These are phyloP conservation scores for Epichloe festucae DNA, from an alignment of 2,329 filamentous ascomycete species.

Conservation along the genomic window DNA sequence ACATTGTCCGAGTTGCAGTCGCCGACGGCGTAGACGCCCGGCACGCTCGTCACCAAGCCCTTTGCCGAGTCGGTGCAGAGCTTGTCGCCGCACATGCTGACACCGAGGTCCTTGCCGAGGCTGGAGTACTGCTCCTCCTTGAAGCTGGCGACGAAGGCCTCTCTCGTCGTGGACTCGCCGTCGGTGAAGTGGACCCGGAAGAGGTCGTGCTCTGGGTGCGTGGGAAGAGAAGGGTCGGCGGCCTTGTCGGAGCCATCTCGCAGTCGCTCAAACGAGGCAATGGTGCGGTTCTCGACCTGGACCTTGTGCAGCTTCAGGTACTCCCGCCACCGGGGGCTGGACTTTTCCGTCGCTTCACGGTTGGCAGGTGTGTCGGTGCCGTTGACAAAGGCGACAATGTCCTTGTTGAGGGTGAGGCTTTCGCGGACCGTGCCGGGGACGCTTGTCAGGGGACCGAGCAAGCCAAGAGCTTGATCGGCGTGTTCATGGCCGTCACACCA, in stretches of 20 bases:
- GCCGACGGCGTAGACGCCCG: conserved; percentile 44
- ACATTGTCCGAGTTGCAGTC: conserved; percentile 47
- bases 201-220: conserved; percentile 36
- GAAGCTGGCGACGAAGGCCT: conserved; percentile 39
- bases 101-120: conserved; percentile 33
- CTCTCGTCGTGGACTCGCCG: conserved; percentile 30
- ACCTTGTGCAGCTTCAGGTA: conserved; percentile 39
- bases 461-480: conserved; percentile 42
- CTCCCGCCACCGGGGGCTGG: conserved; percentile 32
- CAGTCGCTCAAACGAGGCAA: conserved; percentile 34
- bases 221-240: conserved; percentile 28
- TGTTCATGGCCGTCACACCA: conserved; percentile 54
- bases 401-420: conserved; percentile 38
- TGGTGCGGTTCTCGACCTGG: conserved; percentile 41
- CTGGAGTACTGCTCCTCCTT: conserved; percentile 32
- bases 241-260: conserved; percentile 22
- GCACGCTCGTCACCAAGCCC: conserved; percentile 37
- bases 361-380: conserved; percentile 38
- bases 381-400: conserved; percentile 46
- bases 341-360: conserved; percentile 24
- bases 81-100: conserved; percentile 29
- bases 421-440: conserved; percentile 35
- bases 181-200: conserved; percentile 41
- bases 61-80: conserved; percentile 27
- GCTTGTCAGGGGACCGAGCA: conserved; percentile 33